Base-by-base conservation (phyloP, 208 protist species). In the Leptomonas seymouri region DNA sequence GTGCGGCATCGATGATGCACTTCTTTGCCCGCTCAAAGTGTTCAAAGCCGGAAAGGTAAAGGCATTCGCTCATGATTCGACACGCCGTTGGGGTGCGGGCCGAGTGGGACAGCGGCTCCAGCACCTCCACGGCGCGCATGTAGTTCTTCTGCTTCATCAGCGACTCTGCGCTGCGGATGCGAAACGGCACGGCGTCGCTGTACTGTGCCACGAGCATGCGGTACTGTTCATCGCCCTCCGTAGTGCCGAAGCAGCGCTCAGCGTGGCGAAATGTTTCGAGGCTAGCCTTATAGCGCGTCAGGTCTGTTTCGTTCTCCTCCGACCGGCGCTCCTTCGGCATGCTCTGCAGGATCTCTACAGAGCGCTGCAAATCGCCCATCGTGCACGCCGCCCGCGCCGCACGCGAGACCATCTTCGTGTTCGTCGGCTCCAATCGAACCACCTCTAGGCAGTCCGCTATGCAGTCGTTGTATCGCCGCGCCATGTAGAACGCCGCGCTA, bases 401-500 rank as follows among this genome's bases (percentile, higher is more conserved):
- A 31, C 93, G 84, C 28, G 74, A 78, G 34, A 82, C 78, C 80
- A 95, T 91, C 61, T 90, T 92, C 31, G 76, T 66, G 67, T 90
- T 93, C 18, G 61, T 70, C 48, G 85, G 84, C n/a, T 95, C 88
- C 51, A 94, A 58, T 44, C 85, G 71, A 31, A 93, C 67, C 42
- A 90, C 85, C 58, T 85, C 75, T 16, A 93, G 56, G 80, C 93
- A 97, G 74, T 97, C 93, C 27, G 74, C 55, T 49, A 93, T 85
- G 74, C 87, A 94, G 57, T 94, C 90, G 27, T 57, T 67, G 73
- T 93, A 96, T 45, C 83, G 85, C 49, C 85, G 78, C 30, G 84
- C 86, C 93, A 97, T 97, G 74, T 92, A 97, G 60, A 87, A 78
- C 3, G 93, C 93, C 27, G 93, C 91, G 69, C 88, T 94, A 54